Percentiles rank a stretch among this genome's conserved stretches.
These are phyloP conservation scores for Taphrina deformans DNA, from an alignment of 1,139 yeast species.

Conservation along the genomic window DNA sequence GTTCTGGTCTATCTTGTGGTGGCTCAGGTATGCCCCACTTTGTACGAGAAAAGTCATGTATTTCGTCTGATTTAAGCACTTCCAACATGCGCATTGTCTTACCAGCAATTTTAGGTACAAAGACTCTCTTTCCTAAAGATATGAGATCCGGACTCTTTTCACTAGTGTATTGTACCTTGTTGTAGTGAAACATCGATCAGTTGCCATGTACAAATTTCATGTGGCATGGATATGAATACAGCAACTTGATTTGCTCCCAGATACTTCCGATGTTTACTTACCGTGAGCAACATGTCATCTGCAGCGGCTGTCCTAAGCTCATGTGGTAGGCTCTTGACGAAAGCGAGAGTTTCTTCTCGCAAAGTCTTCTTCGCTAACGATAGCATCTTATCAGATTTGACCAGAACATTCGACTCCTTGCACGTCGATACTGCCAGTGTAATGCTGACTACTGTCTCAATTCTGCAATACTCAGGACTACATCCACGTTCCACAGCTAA, in stretches of 20 bases:
- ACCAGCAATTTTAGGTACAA: not conserved
- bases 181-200: not conserved
- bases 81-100: slow-evolving; percentile 16
- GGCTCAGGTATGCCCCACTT: slow-evolving; percentile 31
- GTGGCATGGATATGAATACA: slow-evolving; percentile 9
- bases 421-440: not conserved
- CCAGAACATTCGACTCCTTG: not conserved
- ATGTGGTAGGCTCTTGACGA: not conserved
- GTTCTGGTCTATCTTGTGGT: not conserved
- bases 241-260: not conserved
- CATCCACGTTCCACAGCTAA: too few relatives aligned
- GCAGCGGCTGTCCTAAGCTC: not conserved
- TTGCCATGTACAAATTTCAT: slow-evolving; percentile 1
- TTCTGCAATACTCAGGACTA: too few relatives aligned
- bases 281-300: not conserved
- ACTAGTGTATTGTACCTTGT: not conserved
- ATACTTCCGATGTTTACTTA: not conserved
- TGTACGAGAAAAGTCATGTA: slow-evolving; percentile 2
- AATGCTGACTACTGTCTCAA: too few relatives aligned
- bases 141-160: not conserved
- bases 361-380: not conserved
- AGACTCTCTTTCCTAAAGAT: slow-evolving; percentile 5
- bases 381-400: not conserved
- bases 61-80: not conserved
- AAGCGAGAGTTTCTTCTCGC: not conserved